Conservation (phyloP, 345 rosid genomes). For the Angophora floribunda region DNA sequence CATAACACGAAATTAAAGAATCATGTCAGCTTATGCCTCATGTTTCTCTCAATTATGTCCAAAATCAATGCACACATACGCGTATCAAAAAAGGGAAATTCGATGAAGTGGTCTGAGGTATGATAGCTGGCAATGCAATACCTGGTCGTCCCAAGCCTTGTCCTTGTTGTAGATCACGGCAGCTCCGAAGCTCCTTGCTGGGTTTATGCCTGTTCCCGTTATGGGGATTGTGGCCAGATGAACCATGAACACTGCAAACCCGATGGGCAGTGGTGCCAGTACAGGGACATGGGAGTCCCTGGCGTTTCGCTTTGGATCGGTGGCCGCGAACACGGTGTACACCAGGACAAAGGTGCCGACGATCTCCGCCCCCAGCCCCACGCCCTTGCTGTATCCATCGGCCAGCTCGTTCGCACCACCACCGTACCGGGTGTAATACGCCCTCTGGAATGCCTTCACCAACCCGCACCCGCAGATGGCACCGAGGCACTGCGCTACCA, state of each 20-base stretch:
- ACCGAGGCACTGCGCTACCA: slow-evolving; percentile 59
- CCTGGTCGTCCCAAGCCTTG: slow-evolving; percentile 25
- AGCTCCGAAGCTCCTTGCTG: slow-evolving; percentile 31
- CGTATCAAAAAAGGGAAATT: neutral
- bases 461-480: slow-evolving; percentile 61
- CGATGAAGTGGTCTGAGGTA: neutral
- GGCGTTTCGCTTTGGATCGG: slow-evolving; percentile 51
- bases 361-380: slow-evolving; percentile 48
- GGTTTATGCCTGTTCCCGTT: slow-evolving; percentile 28
- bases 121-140: fast-evolving
- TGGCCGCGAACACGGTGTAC: slow-evolving; percentile 59
- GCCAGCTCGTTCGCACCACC: slow-evolving; percentile 43
- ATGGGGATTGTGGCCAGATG: slow-evolving; percentile 24
- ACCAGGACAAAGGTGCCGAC: slow-evolving; percentile 45
- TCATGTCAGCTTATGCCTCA: neutral
- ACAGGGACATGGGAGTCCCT: slow-evolving; percentile 52
- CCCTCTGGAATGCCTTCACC: slow-evolving; percentile 47
- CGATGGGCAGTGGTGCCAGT: slow-evolving; percentile 23
- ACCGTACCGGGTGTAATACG: slow-evolving; percentile 9
- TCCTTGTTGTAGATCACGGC: slow-evolving; percentile 21
- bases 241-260: slow-evolving; percentile 23
- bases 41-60: neutral
- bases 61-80: neutral
- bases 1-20: neutral
- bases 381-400: slow-evolving; percentile 34